Conservation (phyloP, 108 stramenopile species). For the Pseudonitzschia multiseries region DNA sequence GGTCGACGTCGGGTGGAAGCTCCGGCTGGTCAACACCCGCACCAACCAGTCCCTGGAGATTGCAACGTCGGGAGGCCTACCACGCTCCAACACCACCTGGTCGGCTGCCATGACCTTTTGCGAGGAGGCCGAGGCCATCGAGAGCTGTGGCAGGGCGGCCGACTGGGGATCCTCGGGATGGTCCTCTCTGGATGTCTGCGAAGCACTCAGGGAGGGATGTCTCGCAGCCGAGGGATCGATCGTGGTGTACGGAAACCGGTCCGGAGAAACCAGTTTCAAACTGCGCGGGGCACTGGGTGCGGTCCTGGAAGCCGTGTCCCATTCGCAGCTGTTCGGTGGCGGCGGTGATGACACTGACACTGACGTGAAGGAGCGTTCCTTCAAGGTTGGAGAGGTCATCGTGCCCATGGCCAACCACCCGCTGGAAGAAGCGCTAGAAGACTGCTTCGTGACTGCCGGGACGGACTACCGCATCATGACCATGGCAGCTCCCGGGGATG, state of each 20-base stretch:
- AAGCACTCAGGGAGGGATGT: slow-evolving; percentile 17
- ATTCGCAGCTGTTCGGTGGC: not conserved
- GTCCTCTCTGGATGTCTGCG: slow-evolving; percentile 31
- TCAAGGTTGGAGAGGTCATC: slow-evolving; percentile 57
- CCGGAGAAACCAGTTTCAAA: slow-evolving; percentile 29
- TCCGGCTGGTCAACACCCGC: slow-evolving; percentile 28
- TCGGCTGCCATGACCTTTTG: slow-evolving; percentile 56
- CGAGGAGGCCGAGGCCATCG: slow-evolving; percentile 34
- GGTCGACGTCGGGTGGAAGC: slow-evolving; percentile 50
- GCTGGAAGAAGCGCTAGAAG: slow-evolving; percentile 14
- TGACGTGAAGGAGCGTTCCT: slow-evolving; percentile 23
- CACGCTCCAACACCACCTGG: slow-evolving; percentile 47
- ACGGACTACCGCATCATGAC: slow-evolving; percentile 57
- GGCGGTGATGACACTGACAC: not conserved
- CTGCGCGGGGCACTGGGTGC: slow-evolving; percentile 42
- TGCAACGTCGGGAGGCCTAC: slow-evolving; percentile 47
- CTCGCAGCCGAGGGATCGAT: slow-evolving; percentile 39
- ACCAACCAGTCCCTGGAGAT: slow-evolving; percentile 18
- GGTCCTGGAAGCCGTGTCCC: slow-evolving; percentile 14
- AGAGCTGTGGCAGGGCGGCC: slow-evolving; percentile 39
- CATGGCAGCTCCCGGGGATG: slow-evolving; percentile 43
- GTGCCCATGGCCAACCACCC: slow-evolving; percentile 34
- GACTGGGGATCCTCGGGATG: slow-evolving; percentile 57
- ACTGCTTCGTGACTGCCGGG: slow-evolving; percentile 44
- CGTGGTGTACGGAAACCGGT: slow-evolving; percentile 35